Evolutionary conservation across 139 green algal genomes (phyloP), one percentile per base, ranked within the genome.

Genomic region (Chlamydomonas incerta): DNA sequence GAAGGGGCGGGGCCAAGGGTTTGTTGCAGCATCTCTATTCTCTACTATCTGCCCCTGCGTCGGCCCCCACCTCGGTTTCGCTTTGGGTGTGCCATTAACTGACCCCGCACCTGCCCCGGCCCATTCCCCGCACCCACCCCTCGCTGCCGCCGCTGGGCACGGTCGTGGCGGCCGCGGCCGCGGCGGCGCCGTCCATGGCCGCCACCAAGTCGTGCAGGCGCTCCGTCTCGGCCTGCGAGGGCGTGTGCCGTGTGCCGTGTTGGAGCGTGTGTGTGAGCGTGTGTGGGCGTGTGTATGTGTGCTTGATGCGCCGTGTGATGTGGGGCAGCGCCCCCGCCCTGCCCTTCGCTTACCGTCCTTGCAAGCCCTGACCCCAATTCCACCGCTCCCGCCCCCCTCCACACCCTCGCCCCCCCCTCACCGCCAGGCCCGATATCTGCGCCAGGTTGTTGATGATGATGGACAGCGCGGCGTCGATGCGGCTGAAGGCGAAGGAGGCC

Each of bases 391-490:
- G 9, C 23, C 57, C 24, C 20, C 70, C 70, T 52, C 18, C 34
- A 20, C 34, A 1, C 34, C 34, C 68, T 31, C 34, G 11, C 23
- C 20, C 35, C 31, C 68, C 68, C 68, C 72, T 37, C 60, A 83
- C 77, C 77, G 94, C 95, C 85, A 98, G 96, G 26, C 92, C 91
- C 14, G 93, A 93, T 3, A 99, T 86, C 31, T 92, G 68, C 60
- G 70, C 94, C 74, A 99, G 94, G 91, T 98, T 96, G 81, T 96
- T 98, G 6, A 99, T 94, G 46, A 99, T 92, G 52, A 99, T 66
- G 0, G 92, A 96, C 23, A 99, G 93, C 73, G 98, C 97, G 31
- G 76, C 83, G 3, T 99, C 91, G 41, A 99, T 96, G 89, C 97
- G 95, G 57, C 92, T 96, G 91, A 99, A 99, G 13, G 97, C 96